Evolutionary conservation across 805 yeast genomes (phyloP).

Genomic region (Jamesozyma hellenica): DNA sequence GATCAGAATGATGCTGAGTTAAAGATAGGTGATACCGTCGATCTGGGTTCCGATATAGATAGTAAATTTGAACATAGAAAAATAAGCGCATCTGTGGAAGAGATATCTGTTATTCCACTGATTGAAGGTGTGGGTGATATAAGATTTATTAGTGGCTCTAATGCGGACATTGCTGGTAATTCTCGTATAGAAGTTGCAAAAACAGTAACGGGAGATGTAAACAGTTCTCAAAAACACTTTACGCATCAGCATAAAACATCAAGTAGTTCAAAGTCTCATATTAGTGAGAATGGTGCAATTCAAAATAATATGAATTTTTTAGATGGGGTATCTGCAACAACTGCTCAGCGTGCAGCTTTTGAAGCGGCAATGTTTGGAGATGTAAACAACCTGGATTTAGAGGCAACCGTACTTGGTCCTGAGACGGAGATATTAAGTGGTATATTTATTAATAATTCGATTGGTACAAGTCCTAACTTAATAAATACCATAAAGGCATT

Average conservation of each 20-base stretch:
- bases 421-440: slow-evolving; percentile 43
- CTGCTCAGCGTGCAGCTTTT: slow-evolving; percentile 31
- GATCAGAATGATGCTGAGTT: slow-evolving; percentile 48
- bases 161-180: neutral
- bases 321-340: slow-evolving; percentile 6
- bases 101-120: slow-evolving; percentile 43
- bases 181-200: neutral
- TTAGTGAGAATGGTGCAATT: too few species aligned
- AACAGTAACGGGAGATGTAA: neutral
- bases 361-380: slow-evolving; percentile 58
- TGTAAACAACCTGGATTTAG: slow-evolving; percentile 37
- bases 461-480: slow-evolving; percentile 46
- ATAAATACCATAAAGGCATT: slow-evolving; percentile 47
- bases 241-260: neutral
- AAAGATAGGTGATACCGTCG: slow-evolving; percentile 75
- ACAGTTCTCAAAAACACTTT: neutral
- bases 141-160: neutral
- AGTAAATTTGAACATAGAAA: slow-evolving; percentile 64
- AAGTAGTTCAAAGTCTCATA: too few species aligned
- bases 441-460: slow-evolving; percentile 47
- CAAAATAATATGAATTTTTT: neutral
- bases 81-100: slow-evolving; percentile 75
- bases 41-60: slow-evolving; percentile 80
- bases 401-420: slow-evolving; percentile 41
- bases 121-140: slow-evolving; percentile 19